phyloP scores from a whole-genome alignment of 768 basidiomycete species.

The Guyanaporus albipodus region DNA sequence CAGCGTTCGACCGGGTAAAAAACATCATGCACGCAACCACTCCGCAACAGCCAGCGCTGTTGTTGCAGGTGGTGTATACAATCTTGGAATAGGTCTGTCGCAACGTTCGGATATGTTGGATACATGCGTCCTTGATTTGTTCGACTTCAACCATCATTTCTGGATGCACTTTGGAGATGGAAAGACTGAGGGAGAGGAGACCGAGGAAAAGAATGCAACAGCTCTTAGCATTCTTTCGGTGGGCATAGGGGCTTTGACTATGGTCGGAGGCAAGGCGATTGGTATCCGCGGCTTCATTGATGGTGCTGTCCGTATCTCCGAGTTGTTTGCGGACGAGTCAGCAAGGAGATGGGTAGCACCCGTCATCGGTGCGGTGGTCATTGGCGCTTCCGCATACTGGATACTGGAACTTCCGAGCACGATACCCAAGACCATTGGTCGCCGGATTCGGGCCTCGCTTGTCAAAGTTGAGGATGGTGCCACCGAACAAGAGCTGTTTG shows the following conservation, averaged over 20 bases:
- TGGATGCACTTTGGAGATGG: conserved; percentile 63
- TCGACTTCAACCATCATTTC: conserved; percentile 82
- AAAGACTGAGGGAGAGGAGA: conserved; percentile 23
- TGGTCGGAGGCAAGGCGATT: conserved; percentile 81
- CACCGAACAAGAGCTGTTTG: conserved; percentile 54
- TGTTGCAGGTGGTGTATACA: conserved; percentile 73
- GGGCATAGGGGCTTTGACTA: conserved; percentile 81
- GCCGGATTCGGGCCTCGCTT: conserved; percentile 70
- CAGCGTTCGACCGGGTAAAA: conserved; percentile 45
- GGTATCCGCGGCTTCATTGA: conserved; percentile 77
- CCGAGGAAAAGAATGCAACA: conserved; percentile 45
- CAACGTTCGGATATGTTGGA: conserved; percentile 75
- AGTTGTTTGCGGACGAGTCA: conserved; percentile 76
- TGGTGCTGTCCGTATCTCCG: conserved; percentile 66
- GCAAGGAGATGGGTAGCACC: conserved; percentile 87
- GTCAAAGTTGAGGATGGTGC: conserved; percentile 41
- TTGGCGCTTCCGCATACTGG: conserved; percentile 77
- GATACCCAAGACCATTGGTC: conserved; percentile 86
- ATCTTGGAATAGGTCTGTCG: conserved; percentile 80
- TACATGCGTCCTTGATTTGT: conserved; percentile 77
- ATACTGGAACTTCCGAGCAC: conserved; percentile 83
- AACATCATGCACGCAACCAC: conserved; percentile 36
- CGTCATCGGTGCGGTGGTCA: conserved; percentile 67
- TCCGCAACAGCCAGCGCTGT: conserved; percentile 42
- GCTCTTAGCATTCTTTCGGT: conserved; percentile 72